Base-by-base conservation (phyloP, 768 basidiomycete species). In the Boletus sp. region DNA sequence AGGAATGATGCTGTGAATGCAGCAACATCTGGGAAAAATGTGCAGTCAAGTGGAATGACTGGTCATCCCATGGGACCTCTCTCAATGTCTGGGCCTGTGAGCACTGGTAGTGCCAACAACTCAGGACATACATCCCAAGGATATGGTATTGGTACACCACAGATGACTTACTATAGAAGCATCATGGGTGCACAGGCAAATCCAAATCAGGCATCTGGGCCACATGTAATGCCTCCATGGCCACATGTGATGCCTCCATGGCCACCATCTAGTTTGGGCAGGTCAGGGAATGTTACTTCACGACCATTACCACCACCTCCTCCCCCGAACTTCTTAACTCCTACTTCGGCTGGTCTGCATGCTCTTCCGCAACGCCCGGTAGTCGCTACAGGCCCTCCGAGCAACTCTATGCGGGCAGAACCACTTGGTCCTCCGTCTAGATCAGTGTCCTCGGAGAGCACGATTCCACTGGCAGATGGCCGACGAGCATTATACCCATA, bases 311-410 rank as follows among this genome's bases (percentile, higher is more conserved):
- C 13, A 14, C 60, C 17, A 33, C 39, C 21, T 30, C 47, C 29
- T 43, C 7, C 37, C 40, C 25, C 25, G 19, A 50, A 32, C 19
- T 15, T 33, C 19, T 30, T 47, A 10, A 23, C 15, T 21, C 46
- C 62, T 41, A 21, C 33, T 8, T 39, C 37, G 0, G 1, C 27
- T 37, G 47, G 51, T 25, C 14, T 4, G 19, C 57, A 57, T 33
- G 2, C 27, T 13, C 64, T 68, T 35, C 65, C 65, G 1, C 64
- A 38, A 50, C 66, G 65, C 25, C 65, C 65, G 14, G 8, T 13
- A 11, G 15, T 5, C 17, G 0, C n/a, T 9, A 2, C 50, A 21
- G 30, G 4, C 1, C 1, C 23, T 42, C 61, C 61, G 13, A 57
- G 42, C 10, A 51, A 23, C 17, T 45, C 52, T 14, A 55, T 50